phyloP scores from a whole-genome alignment of 768 basidiomycete species.

The Tylopilus cervinicoccineus region DNA sequence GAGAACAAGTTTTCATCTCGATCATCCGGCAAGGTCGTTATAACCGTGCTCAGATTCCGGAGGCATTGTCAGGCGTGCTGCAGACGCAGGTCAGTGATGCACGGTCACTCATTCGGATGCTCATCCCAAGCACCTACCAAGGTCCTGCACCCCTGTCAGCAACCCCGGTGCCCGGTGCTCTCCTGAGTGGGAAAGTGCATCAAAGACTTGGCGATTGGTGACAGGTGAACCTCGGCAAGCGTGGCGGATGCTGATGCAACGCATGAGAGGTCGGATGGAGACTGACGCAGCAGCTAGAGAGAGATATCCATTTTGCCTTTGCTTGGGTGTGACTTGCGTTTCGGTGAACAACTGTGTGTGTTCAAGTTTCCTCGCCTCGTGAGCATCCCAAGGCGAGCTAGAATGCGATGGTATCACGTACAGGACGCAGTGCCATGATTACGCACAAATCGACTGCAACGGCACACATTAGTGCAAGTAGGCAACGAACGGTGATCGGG shows the following conservation, averaged over 20 bases:
- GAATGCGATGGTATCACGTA: background rate
- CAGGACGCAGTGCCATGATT: background rate
- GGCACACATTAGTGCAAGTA: background rate
- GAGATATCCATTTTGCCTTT: background rate
- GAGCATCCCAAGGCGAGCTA: background rate
- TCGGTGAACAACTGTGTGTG: background rate
- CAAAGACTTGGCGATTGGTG: constrained; percentile 3
- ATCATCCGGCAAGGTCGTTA: background rate
- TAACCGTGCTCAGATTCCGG: background rate
- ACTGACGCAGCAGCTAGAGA: no score
- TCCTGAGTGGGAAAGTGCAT: constrained; percentile 8
- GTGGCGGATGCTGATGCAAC: background rate
- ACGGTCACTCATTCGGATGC: background rate
- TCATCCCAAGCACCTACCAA: background rate
- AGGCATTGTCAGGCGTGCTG: background rate
- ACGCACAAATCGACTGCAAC: background rate
- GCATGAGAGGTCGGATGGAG: background rate
- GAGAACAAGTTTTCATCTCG: background rate
- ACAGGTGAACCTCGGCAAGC: background rate
- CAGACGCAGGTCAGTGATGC: constrained; percentile 8
- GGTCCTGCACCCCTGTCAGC: background rate
- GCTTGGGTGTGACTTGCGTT: background rate
- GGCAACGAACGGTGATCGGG: background rate
- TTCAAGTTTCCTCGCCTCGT: background rate
- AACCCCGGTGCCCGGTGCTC: constrained; percentile 4